Evolutionary conservation across 805 yeast species (phyloP).

Genomic region (Hemisphaericaspora nanyangensis): DNA sequence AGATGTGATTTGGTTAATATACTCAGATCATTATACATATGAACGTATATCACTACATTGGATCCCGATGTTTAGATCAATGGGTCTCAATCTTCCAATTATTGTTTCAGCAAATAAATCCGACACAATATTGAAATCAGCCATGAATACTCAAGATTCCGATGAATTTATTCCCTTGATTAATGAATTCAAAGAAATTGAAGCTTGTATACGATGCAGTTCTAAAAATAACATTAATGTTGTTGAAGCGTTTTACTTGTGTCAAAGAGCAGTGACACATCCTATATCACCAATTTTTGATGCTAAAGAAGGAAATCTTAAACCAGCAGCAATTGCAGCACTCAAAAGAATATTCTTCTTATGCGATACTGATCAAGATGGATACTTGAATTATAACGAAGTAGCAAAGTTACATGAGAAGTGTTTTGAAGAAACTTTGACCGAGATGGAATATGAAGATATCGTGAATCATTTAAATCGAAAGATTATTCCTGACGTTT

Average conservation of each 20-base stretch:
- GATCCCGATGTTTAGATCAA: conserved; percentile 88
- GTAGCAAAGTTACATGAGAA: conserved; percentile 63
- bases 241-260: conserved; percentile 86
- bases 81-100: conserved; percentile 94
- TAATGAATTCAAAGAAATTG: conserved; percentile 91
- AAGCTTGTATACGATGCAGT: conserved; percentile 84
- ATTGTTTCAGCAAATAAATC: conserved; percentile 83
- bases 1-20: conserved; percentile 91
- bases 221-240: conserved; percentile 83
- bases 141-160: conserved; percentile 40
- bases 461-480: conserved; percentile 30
- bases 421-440: conserved; percentile 59
- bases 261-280: conserved; percentile 89
- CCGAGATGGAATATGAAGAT: conserved; percentile 31
- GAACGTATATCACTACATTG: conserved; percentile 89
- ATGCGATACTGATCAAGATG: conserved; percentile 90
- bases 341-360: conserved; percentile 77
- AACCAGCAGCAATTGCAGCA: conserved; percentile 73
- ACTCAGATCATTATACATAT: conserved; percentile 90
- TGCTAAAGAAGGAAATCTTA: conserved; percentile 79
- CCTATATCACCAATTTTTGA: conserved; percentile 93
- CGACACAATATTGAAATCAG: conserved; percentile 45
- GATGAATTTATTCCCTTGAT: conserved; percentile 85
- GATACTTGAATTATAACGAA: conserved; percentile 68
- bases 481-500: conserved; percentile 25